These are phyloP conservation scores for Kodamaea kakaduensis DNA, from an alignment of 805 yeast species.

Conservation along the genomic window DNA sequence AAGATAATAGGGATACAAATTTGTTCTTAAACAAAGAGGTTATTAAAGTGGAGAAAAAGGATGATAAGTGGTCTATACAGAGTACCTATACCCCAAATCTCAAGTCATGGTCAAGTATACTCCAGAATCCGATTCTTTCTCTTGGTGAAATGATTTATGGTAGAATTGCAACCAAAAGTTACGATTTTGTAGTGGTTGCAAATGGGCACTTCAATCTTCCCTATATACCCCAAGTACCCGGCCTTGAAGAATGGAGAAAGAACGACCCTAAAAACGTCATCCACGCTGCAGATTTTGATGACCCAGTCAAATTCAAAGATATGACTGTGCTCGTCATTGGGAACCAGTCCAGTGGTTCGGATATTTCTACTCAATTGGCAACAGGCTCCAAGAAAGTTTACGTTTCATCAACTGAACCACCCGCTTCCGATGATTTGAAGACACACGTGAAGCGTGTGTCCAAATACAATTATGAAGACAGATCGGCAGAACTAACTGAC, in stretches of 20 bases:
- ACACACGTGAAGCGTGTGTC: conserved; percentile 9
- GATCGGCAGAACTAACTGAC: conserved; percentile 14
- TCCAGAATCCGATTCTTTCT: no score
- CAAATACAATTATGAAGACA: conserved; percentile 23
- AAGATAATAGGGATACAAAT: conserved; percentile 14
- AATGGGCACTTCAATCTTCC: conserved; percentile 25
- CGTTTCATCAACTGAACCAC: conserved; percentile 11
- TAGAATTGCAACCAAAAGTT: conserved; percentile 8
- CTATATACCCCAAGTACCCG: conserved; percentile 19
- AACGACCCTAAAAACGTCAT: conserved; percentile 14
- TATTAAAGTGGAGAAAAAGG: conserved; percentile 12
- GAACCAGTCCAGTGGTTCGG: conserved; percentile 26
- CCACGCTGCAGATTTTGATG: conserved; percentile 21
- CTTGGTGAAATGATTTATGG: no score
- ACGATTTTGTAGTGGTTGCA: conserved; percentile 23
- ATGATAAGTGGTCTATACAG: conserved; percentile 8
- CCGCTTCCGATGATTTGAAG: conserved; percentile 2
- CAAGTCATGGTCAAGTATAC: no score
- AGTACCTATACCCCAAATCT: background rate
- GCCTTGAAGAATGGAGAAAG: conserved; percentile 20
- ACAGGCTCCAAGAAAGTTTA: conserved; percentile 13
- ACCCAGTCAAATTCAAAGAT: conserved; percentile 12
- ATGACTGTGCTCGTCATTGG: conserved; percentile 21
- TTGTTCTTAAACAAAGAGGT: conserved; percentile 12
- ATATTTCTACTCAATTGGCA: conserved; percentile 14